These are phyloP conservation scores for Tulasnella sp. DNA, from an alignment of 768 basidiomycete species.

Conservation along the genomic window DNA sequence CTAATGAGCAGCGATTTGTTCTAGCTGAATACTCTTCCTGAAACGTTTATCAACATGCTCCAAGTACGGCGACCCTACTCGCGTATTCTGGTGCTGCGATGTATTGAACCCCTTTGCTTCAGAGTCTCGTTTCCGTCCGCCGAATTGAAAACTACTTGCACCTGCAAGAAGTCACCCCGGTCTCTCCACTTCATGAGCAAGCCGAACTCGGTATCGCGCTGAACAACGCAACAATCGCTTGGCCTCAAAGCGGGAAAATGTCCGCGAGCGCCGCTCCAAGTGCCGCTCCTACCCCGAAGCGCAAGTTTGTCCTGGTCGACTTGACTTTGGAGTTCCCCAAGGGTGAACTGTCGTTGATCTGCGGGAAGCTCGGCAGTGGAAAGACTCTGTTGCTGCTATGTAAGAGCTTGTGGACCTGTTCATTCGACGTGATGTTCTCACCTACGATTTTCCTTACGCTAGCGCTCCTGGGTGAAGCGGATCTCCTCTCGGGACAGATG, in stretches of 20 bases:
- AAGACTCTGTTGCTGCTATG: conserved; percentile 76
- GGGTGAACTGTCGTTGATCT: conserved; percentile 70
- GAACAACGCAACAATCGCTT: conserved; percentile 79
- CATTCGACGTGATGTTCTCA: neutral
- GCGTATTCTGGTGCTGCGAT: neutral
- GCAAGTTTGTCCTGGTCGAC: conserved; percentile 73
- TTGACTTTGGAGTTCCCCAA: conserved; percentile 64
- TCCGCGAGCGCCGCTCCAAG: conserved; percentile 32
- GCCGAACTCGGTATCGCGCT: conserved; percentile 50
- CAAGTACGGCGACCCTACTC: conserved; percentile 37
- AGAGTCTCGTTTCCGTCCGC: conserved; percentile 73
- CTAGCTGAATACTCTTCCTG: conserved; percentile 67
- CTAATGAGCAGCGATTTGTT: conserved; percentile 21
- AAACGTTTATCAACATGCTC: conserved; percentile 81
- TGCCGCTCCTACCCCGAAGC: conserved; percentile 55
- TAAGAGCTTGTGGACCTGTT: conserved; percentile 18
- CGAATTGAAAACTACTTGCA: conserved; percentile 87
- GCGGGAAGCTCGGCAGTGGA: conserved; percentile 77
- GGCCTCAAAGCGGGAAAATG: conserved; percentile 63
- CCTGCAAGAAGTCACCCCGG: conserved; percentile 54
- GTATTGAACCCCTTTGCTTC: neutral
- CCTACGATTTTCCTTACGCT: conserved; percentile 1
- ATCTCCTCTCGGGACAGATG: conserved; percentile 69
- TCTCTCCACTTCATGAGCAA: conserved; percentile 46
- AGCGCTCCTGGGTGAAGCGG: conserved; percentile 82